phyloP scores from a whole-genome alignment of 192 early-diverging fungal species.

The Coemansia sp. region DNA sequence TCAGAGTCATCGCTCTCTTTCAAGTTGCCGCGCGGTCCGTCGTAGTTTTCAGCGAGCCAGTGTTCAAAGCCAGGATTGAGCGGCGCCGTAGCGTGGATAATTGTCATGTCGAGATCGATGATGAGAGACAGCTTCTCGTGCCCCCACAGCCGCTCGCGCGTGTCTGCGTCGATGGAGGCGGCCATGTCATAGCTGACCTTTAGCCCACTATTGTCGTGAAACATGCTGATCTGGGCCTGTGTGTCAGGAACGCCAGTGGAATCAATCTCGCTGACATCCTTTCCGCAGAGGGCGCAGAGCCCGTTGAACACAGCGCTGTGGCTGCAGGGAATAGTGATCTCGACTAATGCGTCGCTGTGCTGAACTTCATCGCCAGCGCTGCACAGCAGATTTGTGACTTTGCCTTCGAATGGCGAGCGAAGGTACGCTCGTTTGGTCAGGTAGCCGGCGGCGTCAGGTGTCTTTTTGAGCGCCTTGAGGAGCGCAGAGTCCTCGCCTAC shows the following conservation, averaged over 20 bases:
- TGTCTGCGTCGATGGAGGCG: conserved; percentile 20
- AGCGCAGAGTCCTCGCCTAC: conserved; percentile 7
- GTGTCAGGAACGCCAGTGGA: conserved; percentile 50
- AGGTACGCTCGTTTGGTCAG: conserved; percentile 39
- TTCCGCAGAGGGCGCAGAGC: conserved; percentile 80
- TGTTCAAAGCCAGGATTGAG: conserved; percentile 27
- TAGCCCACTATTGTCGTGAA: conserved; percentile 69
- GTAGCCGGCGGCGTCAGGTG: conserved; percentile 23
- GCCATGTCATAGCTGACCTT: conserved; percentile 58
- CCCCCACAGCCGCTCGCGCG: conserved; percentile 57
- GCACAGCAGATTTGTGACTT: conserved; percentile 14
- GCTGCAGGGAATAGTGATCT: conserved; percentile 61
- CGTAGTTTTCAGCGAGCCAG: conserved; percentile 48
- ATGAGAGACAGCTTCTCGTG: conserved; percentile 81
- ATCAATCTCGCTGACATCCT: conserved; percentile 56
- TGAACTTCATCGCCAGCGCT: conserved; percentile 22
- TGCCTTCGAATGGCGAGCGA: conserved; percentile 43
- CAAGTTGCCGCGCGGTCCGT: conserved; percentile 14
- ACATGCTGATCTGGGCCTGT: conserved; percentile 74
- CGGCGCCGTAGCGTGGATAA: conserved; percentile 80
- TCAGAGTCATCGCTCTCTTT: neutral
- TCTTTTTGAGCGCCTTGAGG: conserved; percentile 31
- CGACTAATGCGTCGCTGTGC: conserved; percentile 16
- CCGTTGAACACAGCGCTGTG: conserved; percentile 76
- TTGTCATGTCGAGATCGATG: conserved; percentile 96